Base-by-base conservation (phyloP, 1,284 basidiomycete genomes). In the Ganoderma leucocontextum region DNA sequence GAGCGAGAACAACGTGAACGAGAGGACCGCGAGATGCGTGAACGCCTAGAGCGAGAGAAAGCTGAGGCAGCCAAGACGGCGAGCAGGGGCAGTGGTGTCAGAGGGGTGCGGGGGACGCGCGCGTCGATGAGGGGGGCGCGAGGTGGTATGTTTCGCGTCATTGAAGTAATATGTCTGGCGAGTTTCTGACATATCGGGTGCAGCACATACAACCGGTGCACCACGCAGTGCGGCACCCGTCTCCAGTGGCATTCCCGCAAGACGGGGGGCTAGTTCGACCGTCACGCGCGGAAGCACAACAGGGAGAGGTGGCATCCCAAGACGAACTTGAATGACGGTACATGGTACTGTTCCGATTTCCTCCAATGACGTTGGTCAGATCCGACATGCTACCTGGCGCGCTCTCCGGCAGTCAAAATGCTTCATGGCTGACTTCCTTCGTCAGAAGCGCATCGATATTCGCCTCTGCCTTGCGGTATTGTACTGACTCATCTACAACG, bases 1-100 rank as follows among this genome's bases (percentile, higher is more conserved):
- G 62, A 63, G 71, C 82, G 80, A 52, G 88, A 89, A 77, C 86
- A 84, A 71, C 81, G 81, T 49, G 87, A 89, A 64, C 81, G 82
- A 36, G 69, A 78, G 52, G 85, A 85, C 70, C 79, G 80, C 59
- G 86, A 87, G 73, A 84, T 86, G 68, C 82, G 76, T 65, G 84
- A 85, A 71, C 81, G 81, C 9, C 70, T 76, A 8, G 77, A 77
- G 58, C 69, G 72, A 25, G 80, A 74, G 71, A 73, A 68, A 29
- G 70, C 71, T 2, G 76, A 71, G 59, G 64, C 69, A 1, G 49
- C 70, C 8, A 75, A 72, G 65, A 47, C 67, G 0, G 67, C 69
- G 5, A 65, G 73, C 39, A 69, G 76, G 58, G 76, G 76, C 8
- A 80, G 81, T 55, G 80, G 81, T 4, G 80, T 82, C 15, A 70